Percentiles rank a stretch among this genome's conserved stretches.
phyloP scores from a whole-genome alignment of 2,329 filamentous ascomycete genomes.

The Aspergillus floridensis region DNA sequence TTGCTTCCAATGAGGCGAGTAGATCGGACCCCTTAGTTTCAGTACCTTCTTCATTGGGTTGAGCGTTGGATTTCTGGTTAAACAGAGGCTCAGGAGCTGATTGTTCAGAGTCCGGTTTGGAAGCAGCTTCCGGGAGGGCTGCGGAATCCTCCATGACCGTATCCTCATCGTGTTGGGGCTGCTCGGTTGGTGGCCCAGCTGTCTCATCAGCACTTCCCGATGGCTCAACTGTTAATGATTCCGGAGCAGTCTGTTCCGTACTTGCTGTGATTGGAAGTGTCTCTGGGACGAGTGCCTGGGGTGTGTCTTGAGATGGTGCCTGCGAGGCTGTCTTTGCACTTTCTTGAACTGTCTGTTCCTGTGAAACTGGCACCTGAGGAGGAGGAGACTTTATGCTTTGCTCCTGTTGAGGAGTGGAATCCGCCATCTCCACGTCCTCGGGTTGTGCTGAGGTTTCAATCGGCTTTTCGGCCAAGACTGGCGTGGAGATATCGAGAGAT shows the following conservation, averaged over 20 bases:
- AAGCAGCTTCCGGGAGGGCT: constrained; percentile 3
- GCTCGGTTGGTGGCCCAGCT: neutral
- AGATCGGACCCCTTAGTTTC: constrained; percentile 43
- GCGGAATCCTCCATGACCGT: constrained; percentile 8
- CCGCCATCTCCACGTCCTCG: constrained; percentile 21
- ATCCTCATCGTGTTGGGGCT: constrained; percentile 3
- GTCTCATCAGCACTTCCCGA: constrained; percentile 8
- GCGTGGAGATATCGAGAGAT: neutral
- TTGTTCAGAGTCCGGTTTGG: constrained; percentile 3
- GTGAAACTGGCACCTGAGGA: neutral
- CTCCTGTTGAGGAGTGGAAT: constrained; percentile 8
- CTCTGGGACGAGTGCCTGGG: neutral
- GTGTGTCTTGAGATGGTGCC: constrained; percentile 6
- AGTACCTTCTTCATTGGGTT: neutral
- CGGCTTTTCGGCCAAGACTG: constrained; percentile 1
- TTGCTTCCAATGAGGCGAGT: constrained; percentile 48
- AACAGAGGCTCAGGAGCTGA: constrained; percentile 16
- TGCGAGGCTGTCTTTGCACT: neutral
- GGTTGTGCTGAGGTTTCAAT: neutral
- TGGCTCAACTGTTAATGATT: constrained; percentile 11
- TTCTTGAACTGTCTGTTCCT: neutral
- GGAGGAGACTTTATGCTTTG: constrained; percentile 1
- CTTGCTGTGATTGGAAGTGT: neutral
- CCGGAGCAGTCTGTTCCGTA: neutral
- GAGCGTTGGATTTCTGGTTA: neutral